These are phyloP conservation scores for Venturia oleaginea DNA, from an alignment of 2,329 filamentous ascomycete genomes.

Conservation along the genomic window DNA sequence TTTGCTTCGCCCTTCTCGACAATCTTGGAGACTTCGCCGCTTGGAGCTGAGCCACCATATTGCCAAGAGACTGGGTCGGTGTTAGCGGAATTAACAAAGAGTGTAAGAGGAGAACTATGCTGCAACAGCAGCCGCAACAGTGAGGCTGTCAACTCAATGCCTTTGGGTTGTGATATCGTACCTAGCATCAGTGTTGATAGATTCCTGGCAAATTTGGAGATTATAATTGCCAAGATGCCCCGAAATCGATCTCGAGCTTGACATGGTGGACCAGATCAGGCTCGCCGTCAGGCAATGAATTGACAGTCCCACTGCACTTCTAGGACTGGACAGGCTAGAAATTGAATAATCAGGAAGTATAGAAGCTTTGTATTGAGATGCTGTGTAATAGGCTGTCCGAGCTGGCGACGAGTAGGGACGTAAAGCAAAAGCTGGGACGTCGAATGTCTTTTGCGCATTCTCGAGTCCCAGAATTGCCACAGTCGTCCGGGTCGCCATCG, in stretches of 20 bases:
- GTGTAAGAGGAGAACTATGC: background rate
- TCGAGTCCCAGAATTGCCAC: background rate
- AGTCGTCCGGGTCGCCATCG: background rate
- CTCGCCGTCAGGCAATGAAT: background rate
- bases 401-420: background rate
- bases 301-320: background rate
- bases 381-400: background rate
- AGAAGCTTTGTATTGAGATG: background rate
- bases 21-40: constrained; percentile 48
- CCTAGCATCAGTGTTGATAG: background rate
- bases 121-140: background rate
- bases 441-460: background rate
- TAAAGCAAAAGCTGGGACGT: background rate
- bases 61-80: constrained; percentile 50
- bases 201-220: background rate
- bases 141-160: background rate
- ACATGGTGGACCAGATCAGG: background rate
- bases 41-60: constrained; percentile 47
- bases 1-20: constrained; percentile 50
- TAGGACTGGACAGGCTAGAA: background rate
- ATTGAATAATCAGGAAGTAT: background rate
- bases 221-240: background rate
- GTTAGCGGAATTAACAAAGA: constrained; percentile 14
- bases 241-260: background rate
- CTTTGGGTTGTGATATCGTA: background rate